phyloP scores from a whole-genome alignment of 805 yeast species.

The Candida ipomoeae region DNA sequence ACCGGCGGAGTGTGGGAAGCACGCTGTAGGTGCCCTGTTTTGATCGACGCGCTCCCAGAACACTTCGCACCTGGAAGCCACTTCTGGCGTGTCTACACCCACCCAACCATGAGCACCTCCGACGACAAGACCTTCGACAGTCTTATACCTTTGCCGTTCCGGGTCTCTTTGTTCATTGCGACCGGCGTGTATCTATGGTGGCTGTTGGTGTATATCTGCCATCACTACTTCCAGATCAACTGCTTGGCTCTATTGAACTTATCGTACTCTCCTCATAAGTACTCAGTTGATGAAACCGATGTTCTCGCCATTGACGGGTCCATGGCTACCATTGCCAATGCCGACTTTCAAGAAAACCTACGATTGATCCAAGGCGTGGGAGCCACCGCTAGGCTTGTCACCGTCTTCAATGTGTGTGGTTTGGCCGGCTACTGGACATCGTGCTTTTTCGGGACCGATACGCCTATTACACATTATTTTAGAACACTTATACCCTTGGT shows the following conservation, averaged over 20 bases:
- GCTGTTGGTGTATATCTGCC: slow-evolving; percentile 38
- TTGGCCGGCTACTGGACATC: slow-evolving; percentile 18
- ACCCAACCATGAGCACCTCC: background rate
- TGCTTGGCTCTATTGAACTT: slow-evolving; percentile 41
- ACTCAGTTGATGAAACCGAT: slow-evolving; percentile 20
- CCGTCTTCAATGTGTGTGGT: slow-evolving; percentile 18
- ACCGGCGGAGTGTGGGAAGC: background rate
- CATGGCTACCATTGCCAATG: slow-evolving; percentile 26
- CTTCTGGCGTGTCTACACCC: background rate
- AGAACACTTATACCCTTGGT: slow-evolving; percentile 1
- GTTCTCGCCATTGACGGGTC: slow-evolving; percentile 29
- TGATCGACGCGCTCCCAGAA: background rate
- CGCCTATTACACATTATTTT: background rate
- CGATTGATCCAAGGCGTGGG: slow-evolving; percentile 33
- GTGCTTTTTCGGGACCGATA: background rate
- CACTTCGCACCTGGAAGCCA: background rate
- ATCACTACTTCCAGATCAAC: slow-evolving; percentile 38
- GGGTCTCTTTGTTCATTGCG: slow-evolving; percentile 47
- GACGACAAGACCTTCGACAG: slow-evolving; percentile 20
- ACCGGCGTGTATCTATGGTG: slow-evolving; percentile 55
- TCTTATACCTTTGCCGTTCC: slow-evolving; percentile 36
- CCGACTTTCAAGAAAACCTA: slow-evolving; percentile 29
- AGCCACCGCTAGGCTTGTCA: slow-evolving; percentile 26
- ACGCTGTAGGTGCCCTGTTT: background rate
- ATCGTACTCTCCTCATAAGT: slow-evolving; percentile 37